A percentile compares a stretch with the other conserved stretches of the same genome.
Conservation (phyloP, 1,139 yeast genomes). For the Pichia sp. region DNA sequence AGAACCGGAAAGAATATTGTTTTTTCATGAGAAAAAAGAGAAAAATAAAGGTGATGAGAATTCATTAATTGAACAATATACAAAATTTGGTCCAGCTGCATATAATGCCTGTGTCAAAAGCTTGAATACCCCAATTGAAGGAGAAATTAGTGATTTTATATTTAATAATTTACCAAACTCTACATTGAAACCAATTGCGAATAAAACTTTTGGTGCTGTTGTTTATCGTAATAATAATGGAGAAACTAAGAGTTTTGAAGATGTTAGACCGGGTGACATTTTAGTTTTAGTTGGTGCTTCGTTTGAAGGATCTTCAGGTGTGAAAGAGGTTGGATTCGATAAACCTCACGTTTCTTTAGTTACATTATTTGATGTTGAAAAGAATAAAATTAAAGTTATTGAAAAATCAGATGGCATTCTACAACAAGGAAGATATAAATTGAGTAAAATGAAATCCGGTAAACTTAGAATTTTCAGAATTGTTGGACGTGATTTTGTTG, state of each 20-base stretch:
- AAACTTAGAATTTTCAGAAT: conserved; percentile 72
- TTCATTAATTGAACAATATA: conserved; percentile 45
- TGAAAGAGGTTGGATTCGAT: conserved; percentile 42
- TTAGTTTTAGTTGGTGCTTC: conserved; percentile 67
- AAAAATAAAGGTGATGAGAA: conserved; percentile 43
- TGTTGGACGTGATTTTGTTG: conserved; percentile 54
- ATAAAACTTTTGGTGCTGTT: conserved; percentile 64
- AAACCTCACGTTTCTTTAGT: conserved; percentile 46
- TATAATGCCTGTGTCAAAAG: conserved; percentile 38
- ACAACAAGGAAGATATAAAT: conserved; percentile 55
- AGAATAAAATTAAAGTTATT: conserved; percentile 69
- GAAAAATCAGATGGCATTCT: conserved; percentile 54
- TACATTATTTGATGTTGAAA: conserved; percentile 65
- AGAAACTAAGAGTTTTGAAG: conserved; percentile 53
- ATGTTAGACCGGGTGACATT: conserved; percentile 77
- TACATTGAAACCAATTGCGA: conserved; percentile 55
- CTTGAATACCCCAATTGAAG: conserved; percentile 32
- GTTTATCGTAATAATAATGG: conserved; percentile 59
- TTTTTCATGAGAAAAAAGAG: conserved; percentile 38
- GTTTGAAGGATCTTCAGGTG: conserved; percentile 42
- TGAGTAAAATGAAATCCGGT: conserved; percentile 72
- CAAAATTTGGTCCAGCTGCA: conserved; percentile 39
- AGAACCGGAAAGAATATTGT: conserved; percentile 50
- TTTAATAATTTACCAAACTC: conserved; percentile 31
- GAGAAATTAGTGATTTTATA: conserved; percentile 27